Base-by-base conservation (phyloP, 2,329 filamentous ascomycete species). In the Onygenales sp. region DNA sequence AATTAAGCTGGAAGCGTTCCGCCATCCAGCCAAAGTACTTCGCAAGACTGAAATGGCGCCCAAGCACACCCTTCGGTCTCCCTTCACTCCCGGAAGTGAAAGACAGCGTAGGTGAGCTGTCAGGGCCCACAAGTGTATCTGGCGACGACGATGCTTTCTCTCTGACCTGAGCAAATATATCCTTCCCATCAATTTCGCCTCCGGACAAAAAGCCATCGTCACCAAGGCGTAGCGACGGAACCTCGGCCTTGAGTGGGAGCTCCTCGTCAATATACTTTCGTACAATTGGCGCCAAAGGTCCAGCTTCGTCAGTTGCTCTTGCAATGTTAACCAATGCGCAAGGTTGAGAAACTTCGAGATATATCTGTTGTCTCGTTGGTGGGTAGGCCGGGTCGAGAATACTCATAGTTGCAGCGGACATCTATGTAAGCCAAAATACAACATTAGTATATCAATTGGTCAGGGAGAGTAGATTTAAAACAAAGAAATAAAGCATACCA, bases 11-110 rank as follows among this genome's bases (percentile, higher is more conserved):
- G 68, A 97, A 97, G 2, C 76, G 82, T 70, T 93, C 74, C 0
- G 88, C 83, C 92, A 97, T 97, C 91, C 90, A 97, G 17, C 85
- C 83, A 65, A 92, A 94, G 73, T 95, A 97, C 62, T 86, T 84
- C 1, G 89, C 81, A 56, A 97, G 74, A 49, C 83, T 87, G 72
- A 86, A 97, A 70, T 97, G 92, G 11, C 92, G 81, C 1, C 92
- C 91, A 53, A 84, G 79, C 10, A 97, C 92, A 60, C 89, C 89
- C 75, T 95, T 95, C 36, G 89, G 90, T 59, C 81, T 77, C 45
- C 87, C 88, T 71, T 94, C 88, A 1, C 71, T 73, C 10, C 90
- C 89, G 6, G 77, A 82, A 1, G 87, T 90, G 66, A 88, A 90
- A 32, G 76, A 80, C 1, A 95, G 74, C 0, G 86, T 95, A 1